phyloP scores from a whole-genome alignment of 2,329 filamentous ascomycete species.

The Zopfia rhizophila region DNA sequence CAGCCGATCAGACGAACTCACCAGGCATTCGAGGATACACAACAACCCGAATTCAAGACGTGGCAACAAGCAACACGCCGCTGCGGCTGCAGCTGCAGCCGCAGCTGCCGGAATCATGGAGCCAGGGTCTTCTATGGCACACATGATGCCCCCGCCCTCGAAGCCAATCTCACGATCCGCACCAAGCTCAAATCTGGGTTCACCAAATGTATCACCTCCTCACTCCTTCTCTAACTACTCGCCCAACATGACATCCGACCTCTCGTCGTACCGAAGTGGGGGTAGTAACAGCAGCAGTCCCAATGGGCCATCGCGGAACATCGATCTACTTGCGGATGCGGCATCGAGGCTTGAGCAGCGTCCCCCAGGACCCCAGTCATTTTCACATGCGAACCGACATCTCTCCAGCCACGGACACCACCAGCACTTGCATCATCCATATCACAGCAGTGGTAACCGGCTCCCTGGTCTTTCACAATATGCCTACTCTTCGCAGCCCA shows the following conservation, averaged over 20 bases:
- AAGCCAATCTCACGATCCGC: slow-evolving; percentile 88
- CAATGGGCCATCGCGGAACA: slow-evolving; percentile 65
- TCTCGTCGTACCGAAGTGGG: slow-evolving; percentile 64
- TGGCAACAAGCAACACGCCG: slow-evolving; percentile 84
- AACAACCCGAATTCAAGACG: slow-evolving; percentile 97
- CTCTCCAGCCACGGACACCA: slow-evolving; percentile 55
- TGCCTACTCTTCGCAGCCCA: slow-evolving; percentile 79
- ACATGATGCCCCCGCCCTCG: slow-evolving; percentile 79
- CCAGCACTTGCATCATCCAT: slow-evolving; percentile 60
- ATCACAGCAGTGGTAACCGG: slow-evolving; percentile 64
- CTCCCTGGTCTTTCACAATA: slow-evolving; percentile 64
- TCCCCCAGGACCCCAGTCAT: slow-evolving; percentile 59
- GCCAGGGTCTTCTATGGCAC: slow-evolving; percentile 58
- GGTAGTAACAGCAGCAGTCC: slow-evolving; percentile 55
- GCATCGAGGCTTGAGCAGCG: slow-evolving; percentile 74
- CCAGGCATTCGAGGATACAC: slow-evolving; percentile 96
- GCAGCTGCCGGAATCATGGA: slow-evolving; percentile 63
- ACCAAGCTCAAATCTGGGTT: slow-evolving; percentile 84
- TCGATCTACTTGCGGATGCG: slow-evolving; percentile 75
- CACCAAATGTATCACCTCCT: slow-evolving; percentile 95
- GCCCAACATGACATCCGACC: slow-evolving; percentile 66
- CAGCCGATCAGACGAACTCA: slow-evolving; percentile 94
- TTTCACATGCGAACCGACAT: slow-evolving; percentile 47
- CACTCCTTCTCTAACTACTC: slow-evolving; percentile 79
- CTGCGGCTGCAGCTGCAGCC: slow-evolving; percentile 65